Conservation (phyloP, 805 yeast genomes). For the Cyberlindnera americana region DNA sequence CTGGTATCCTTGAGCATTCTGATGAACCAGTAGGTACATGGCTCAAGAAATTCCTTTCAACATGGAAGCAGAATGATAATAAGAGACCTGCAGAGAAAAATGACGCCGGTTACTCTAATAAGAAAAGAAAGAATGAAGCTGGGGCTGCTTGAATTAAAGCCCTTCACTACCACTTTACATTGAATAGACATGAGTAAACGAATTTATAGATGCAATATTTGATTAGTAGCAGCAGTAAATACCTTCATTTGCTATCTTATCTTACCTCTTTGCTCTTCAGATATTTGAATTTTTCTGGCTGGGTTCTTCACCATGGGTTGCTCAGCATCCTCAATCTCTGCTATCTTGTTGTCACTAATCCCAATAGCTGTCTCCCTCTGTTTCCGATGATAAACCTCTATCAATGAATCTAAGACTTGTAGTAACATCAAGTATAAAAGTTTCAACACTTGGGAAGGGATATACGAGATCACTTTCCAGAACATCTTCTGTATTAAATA, state of each 20-base stretch:
- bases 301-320: no score
- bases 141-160: neutral
- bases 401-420: constrained; percentile 11
- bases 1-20: constrained; percentile 8
- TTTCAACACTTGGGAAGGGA: constrained; percentile 15
- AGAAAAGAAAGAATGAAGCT: constrained; percentile 4
- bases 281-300: no score
- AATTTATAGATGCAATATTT: neutral
- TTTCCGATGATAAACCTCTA: constrained; percentile 9
- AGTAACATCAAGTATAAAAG: constrained; percentile 10
- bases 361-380: neutral
- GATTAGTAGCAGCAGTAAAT: neutral
- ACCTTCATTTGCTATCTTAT: no score
- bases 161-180: neutral
- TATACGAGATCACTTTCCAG: constrained; percentile 15
- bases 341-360: neutral
- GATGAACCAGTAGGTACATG: constrained; percentile 12
- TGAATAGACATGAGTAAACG: neutral
- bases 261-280: no score
- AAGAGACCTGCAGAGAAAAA: constrained; percentile 1
- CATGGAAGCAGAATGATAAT: neutral
- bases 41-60: constrained; percentile 10
- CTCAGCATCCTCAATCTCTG: constrained; percentile 1
- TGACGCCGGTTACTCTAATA: neutral
- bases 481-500: constrained; percentile 8